Base-by-base conservation (phyloP, 352 stramenopile species). In the Ophiocytium majus region DNA sequence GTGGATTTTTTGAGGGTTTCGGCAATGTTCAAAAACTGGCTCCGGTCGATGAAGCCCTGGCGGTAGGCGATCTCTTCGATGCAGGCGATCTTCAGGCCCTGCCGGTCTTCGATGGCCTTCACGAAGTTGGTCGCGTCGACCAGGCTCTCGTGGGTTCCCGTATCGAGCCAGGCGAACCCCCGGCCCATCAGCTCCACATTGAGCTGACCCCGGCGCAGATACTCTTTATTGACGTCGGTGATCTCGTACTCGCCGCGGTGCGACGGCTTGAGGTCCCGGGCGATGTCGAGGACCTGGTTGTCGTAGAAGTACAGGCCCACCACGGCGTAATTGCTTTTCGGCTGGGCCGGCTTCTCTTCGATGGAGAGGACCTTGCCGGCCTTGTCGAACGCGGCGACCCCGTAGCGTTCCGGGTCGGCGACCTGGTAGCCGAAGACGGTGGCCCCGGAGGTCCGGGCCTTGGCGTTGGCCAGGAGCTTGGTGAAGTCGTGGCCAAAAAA, bases 191-290 rank as follows among this genome's bases (percentile, higher is more conserved):
- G 23, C 57, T 71, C 57, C 57, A 71, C 57, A 71, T 23, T 28
- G 57, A 71, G 57, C 28, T 23, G 23, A 28, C 57, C 57, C 28
- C 28, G 23, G 23, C 28, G 19, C 23, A 71, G 57, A 71, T 71
- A 71, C 57, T 71, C 28, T 71, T 28, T 23, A 71, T 71, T 71
- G 57, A 71, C 19, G 57, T 71, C 57, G 57, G 57, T 71, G 57
- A 71, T 71, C 57, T 71, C 57, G 23, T 23, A 71, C 57, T 71
- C 57, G 19, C 57, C 57, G 23, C 57, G 23, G 23, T 71, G 23
- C 28, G 57, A 71, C 23, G 57, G 57, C 57, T 23, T 71, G 23
- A 71, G 57, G 19, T 71, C 57, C 28, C 28, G 23, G 19, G 57
- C 57, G 28, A 71, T 71, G 19, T 71, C 28, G 23, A 71, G 19